A percentile compares a stretch with the other conserved stretches of the same genome.
Evolutionary conservation across 805 yeast genomes (phyloP).

Genomic region (Sugiyamaella smithiae): DNA sequence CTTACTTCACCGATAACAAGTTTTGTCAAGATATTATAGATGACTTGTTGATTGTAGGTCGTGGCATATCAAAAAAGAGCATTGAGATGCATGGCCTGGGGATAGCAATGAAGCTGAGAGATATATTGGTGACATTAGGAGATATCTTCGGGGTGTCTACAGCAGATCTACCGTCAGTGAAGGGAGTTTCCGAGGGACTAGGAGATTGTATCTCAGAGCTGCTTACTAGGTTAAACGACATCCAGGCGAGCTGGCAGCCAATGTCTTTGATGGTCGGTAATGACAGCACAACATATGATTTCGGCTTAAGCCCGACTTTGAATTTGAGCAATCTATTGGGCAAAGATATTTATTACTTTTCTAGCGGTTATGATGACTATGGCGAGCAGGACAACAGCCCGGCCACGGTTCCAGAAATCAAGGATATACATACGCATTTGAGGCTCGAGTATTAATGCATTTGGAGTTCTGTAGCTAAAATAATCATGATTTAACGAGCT

Average conservation of each 20-base stretch:
- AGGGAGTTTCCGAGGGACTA: not conserved
- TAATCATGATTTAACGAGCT: slow-evolving; percentile 4
- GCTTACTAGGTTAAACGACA: not conserved
- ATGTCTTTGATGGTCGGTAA: not conserved
- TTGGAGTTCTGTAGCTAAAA: no score
- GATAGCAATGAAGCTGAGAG: slow-evolving; percentile 20
- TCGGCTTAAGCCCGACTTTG: not conserved
- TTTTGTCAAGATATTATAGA: slow-evolving; percentile 9
- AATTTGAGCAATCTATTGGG: slow-evolving; percentile 3
- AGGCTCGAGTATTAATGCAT: no score
- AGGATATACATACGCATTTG: no score
- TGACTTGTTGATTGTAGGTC: slow-evolving; percentile 9
- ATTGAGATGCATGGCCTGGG: slow-evolving; percentile 20
- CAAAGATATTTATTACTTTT: slow-evolving; percentile 1
- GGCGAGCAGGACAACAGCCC: not conserved
- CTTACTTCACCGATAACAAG: not conserved
- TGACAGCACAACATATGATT: not conserved
- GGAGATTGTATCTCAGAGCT: slow-evolving; percentile 1
- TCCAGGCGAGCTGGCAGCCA: slow-evolving; percentile 2
- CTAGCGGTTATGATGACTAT: not conserved
- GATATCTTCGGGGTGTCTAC: slow-evolving; percentile 7
- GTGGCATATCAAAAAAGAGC: slow-evolving; percentile 9
- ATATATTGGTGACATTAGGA: slow-evolving; percentile 10
- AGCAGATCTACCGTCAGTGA: not conserved
- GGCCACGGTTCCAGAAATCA: no score